A percentile compares a stretch with the other conserved stretches of the same genome.
Evolutionary conservation across 2,329 filamentous ascomycete species (phyloP).

Genomic region (Colletotrichum musicola): DNA sequence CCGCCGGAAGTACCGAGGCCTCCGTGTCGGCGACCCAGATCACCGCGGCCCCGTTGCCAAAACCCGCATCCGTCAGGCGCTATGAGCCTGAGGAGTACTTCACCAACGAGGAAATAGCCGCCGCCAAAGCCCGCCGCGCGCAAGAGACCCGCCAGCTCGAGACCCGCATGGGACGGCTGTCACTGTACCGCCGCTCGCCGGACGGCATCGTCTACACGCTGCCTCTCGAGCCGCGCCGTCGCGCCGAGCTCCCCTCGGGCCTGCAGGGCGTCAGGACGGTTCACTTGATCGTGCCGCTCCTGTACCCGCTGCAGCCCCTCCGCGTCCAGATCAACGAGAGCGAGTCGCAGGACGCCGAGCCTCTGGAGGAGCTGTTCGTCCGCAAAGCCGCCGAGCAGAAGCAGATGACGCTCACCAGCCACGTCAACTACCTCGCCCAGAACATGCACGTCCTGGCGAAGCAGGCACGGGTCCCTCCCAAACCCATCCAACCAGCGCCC

Average conservation of each 20-base stretch:
- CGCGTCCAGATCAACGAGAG: slow-evolving; percentile 75
- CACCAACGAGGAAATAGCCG: slow-evolving; percentile 69
- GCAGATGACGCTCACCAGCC: slow-evolving; percentile 76
- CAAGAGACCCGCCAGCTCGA: slow-evolving; percentile 80
- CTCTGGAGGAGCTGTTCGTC: slow-evolving; percentile 75
- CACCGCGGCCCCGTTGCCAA: slow-evolving; percentile 1
- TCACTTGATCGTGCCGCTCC: slow-evolving; percentile 75
- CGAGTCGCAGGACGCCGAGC: slow-evolving; percentile 69
- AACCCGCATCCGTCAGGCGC: slow-evolving; percentile 40
- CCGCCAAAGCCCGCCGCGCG: slow-evolving; percentile 73
- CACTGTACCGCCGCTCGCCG: slow-evolving; percentile 74
- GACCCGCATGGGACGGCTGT: slow-evolving; percentile 76
- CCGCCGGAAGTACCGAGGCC: background rate
- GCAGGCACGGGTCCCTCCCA: slow-evolving; percentile 52
- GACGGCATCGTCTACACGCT: slow-evolving; percentile 79
- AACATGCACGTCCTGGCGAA: slow-evolving; percentile 78
- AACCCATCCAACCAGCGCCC: slow-evolving; percentile 40
- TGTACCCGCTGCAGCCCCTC: slow-evolving; percentile 79
- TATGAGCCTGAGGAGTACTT: slow-evolving; percentile 63
- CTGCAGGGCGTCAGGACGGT: slow-evolving; percentile 74
- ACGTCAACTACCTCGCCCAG: slow-evolving; percentile 80
- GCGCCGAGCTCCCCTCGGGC: slow-evolving; percentile 69
- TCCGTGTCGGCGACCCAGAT: background rate
- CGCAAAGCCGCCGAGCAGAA: slow-evolving; percentile 67
- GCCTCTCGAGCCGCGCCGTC: slow-evolving; percentile 75